Evolutionary conservation across 2,329 filamentous ascomycete genomes (phyloP).

Genomic region (Pseudogymnoascus sp.): DNA sequence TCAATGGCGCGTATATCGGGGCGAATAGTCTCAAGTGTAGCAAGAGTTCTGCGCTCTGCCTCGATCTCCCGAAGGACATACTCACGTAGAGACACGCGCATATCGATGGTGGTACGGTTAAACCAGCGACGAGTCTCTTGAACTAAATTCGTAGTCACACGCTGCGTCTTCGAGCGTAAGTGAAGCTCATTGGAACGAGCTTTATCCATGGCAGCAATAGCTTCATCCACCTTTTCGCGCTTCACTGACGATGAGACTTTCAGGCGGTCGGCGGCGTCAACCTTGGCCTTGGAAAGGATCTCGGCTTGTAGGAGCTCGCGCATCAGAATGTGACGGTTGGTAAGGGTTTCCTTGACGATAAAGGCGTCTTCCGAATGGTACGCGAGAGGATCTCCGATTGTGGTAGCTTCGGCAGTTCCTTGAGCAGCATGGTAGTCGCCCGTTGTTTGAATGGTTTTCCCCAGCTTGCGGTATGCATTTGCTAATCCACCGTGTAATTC

Average conservation of each 20-base stretch:
- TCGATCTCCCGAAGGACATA: conserved; percentile 94
- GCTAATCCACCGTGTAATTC: conserved; percentile 83
- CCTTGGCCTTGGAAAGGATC: conserved; percentile 72
- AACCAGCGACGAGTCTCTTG: conserved; percentile 91
- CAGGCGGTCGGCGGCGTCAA: conserved; percentile 79
- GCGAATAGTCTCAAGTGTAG: conserved; percentile 86
- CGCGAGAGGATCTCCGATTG: conserved; percentile 84
- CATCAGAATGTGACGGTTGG: conserved; percentile 92
- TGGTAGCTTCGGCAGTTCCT: conserved; percentile 92
- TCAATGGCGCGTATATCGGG: conserved; percentile 93
- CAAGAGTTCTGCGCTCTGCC: conserved; percentile 83
- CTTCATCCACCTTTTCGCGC: conserved; percentile 94
- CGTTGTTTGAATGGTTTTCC: conserved; percentile 85
- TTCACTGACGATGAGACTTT: conserved; percentile 82
- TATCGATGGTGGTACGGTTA: conserved; percentile 73
- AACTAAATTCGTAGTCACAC: conserved; percentile 83
- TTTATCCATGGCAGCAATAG: conserved; percentile 85
- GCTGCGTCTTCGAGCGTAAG: conserved; percentile 76
- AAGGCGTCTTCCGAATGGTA: conserved; percentile 95
- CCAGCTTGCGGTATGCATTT: conserved; percentile 90
- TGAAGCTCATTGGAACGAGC: conserved; percentile 76
- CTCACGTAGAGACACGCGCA: conserved; percentile 78
- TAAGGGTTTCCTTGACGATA: conserved; percentile 96
- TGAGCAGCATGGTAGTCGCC: conserved; percentile 96
- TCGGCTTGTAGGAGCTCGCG: conserved; percentile 91